Percentiles rank a stretch among this genome's conserved stretches.
Evolutionary conservation across 306 rosid species (phyloP).

Genomic region (Quercus dentata): DNA sequence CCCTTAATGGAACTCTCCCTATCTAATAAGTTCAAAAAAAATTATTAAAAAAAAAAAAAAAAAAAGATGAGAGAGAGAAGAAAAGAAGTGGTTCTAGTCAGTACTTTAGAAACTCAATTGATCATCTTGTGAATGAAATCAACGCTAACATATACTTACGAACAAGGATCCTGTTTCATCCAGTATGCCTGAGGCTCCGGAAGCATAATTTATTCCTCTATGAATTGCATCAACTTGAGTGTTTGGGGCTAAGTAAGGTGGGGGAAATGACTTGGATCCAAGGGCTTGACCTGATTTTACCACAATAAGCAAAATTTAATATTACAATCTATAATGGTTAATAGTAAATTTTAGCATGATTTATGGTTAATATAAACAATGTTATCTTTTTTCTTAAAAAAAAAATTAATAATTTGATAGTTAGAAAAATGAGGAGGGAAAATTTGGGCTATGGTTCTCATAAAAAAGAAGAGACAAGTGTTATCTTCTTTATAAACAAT

Average conservation of each 20-base stretch:
- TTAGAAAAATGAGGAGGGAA: too few species aligned
- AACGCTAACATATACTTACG: conserved; percentile 24
- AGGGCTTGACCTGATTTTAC: conserved; percentile 38
- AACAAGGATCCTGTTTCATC: conserved; percentile 45
- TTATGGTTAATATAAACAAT: too few species aligned
- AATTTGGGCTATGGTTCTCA: too few species aligned
- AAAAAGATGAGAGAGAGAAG: too few species aligned
- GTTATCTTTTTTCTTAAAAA: too few species aligned
- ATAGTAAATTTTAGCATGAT: not conserved
- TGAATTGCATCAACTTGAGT: conserved; percentile 22
- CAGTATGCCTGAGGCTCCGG: conserved; percentile 52
- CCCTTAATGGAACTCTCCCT: conserved; percentile 42
- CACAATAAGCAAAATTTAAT: not conserved
- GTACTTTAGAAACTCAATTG: not conserved
- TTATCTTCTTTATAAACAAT: too few species aligned
- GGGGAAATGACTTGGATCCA: conserved; percentile 52
- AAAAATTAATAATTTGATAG: too few species aligned
- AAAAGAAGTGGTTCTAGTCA: not conserved
- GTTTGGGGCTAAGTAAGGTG: conserved; percentile 55
- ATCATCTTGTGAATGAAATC: not conserved
- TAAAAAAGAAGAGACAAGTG: too few species aligned
- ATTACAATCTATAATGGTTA: not conserved
- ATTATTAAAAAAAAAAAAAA: too few species aligned
- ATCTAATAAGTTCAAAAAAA: conserved; percentile 13
- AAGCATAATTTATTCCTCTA: conserved; percentile 52